phyloP scores from a whole-genome alignment of 805 yeast genomes.

The Metschnikowia continentalis region DNA sequence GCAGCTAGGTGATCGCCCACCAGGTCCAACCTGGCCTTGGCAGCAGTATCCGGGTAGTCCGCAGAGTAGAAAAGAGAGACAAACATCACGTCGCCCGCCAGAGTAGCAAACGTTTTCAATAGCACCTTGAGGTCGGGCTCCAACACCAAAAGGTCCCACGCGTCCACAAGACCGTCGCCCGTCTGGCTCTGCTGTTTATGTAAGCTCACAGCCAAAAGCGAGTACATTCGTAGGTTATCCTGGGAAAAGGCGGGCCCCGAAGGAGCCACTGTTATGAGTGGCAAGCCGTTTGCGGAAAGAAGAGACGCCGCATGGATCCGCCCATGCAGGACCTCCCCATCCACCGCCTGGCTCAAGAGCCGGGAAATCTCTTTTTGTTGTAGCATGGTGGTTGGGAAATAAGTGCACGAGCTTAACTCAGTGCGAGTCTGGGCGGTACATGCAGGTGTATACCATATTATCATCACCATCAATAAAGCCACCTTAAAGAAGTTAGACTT shows the following conservation, averaged over 20 bases:
- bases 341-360: slow-evolving; percentile 31
- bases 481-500: background rate
- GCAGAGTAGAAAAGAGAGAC: slow-evolving; percentile 31
- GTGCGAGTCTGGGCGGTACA: no score
- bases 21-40: slow-evolving; percentile 34
- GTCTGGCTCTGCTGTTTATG: slow-evolving; percentile 16
- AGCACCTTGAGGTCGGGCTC: slow-evolving; percentile 27
- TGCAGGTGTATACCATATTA: background rate
- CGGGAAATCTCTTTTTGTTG: slow-evolving; percentile 37
- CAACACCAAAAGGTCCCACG: slow-evolving; percentile 29
- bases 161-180: slow-evolving; percentile 14
- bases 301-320: slow-evolving; percentile 25
- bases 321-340: slow-evolving; percentile 19
- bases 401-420: background rate
- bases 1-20: slow-evolving; percentile 25
- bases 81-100: slow-evolving; percentile 18
- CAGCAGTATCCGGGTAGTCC: slow-evolving; percentile 27
- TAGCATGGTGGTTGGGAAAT: slow-evolving; percentile 25
- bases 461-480: background rate
- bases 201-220: slow-evolving; percentile 32
- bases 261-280: slow-evolving; percentile 35
- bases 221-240: slow-evolving; percentile 32
- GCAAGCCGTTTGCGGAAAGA: slow-evolving; percentile 35
- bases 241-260: slow-evolving; percentile 16
- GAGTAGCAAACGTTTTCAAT: slow-evolving; percentile 20